Evolutionary conservation across 73 alveolate species (phyloP), one percentile per base, ranked within the genome.

Genomic region (Symbiodinium natans): DNA sequence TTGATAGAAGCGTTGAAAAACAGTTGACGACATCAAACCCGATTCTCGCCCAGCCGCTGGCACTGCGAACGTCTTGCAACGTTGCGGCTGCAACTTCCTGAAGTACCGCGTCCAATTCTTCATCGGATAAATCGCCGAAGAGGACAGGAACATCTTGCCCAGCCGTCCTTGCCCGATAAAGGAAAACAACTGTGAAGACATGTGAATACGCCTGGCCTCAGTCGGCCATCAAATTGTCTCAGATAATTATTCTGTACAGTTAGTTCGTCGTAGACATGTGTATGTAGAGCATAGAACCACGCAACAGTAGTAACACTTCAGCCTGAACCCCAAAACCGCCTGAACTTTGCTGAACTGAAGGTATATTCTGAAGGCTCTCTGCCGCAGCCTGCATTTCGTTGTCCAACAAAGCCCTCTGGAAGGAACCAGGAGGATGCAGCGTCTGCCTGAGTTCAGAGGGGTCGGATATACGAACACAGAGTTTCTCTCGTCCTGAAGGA

Each of bases 331-430:
- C n/a, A n/a, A n/a, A n/a, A n/a, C n/a, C n/a, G n/a, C n/a, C n/a
- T n/a, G n/a, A n/a, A n/a, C n/a, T n/a, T n/a, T n/a, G n/a, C n/a
- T n/a, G n/a, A n/a, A n/a, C n/a, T n/a, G n/a, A n/a, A n/a, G n/a
- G n/a, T 46, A 9, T 46, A 13, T 2, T 31, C 80, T 33, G 80
- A 73, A 90, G 89, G 21, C 40, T 41, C 97, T 90, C 97, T 1
- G 89, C 75, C 36, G 71, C 89, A 1, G 89, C 97, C 54, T 90
- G 97, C 97, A 90, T 90, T 40, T 90, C 97, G 77, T 90, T 90
- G 97, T 90, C 97, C 25, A 90, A 46, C 41, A 90, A 27, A 25
- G 59, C 13, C 34, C 56, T 23, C 88, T 23, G 19, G 39, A 23
- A 38, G n/a, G 48, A 39, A 33, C 59, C 48, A 19, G 46, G 54